Base-by-base conservation (phyloP, 2,329 filamentous ascomycete genomes). In the Diaporthe caulivora region DNA sequence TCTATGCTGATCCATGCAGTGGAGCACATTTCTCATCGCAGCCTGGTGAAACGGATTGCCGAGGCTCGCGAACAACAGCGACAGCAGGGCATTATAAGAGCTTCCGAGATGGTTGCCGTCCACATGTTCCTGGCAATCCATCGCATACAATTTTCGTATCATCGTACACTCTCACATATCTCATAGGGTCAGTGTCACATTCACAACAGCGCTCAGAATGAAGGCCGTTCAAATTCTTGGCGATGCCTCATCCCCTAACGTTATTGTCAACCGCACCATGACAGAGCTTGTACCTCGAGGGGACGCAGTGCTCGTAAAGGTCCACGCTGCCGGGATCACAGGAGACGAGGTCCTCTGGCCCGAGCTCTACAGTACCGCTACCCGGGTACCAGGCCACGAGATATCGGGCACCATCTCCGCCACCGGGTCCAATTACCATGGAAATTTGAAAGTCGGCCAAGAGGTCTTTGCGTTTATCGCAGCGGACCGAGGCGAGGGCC, bases 271-370 rank as follows among this genome's bases (percentile, higher is more conserved):
- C 21, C 1, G 37, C 21, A 37, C 62, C 2, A 18, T 65, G 29
- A 15, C 13, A 3, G 37, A 65, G 17, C 62, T 44, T n/a, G 11
- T 4, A 8, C 62, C n/a, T 26, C 13, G n/a, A 7, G 17, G 37
- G 1, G 8, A 51, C 8, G 29, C 37, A 2, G 10, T 65, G 1
- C 62, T 65, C 21, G 13, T 65, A 44, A 18, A 26, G 37, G 62
- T 65, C 29, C 2, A 26, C 31, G 62, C 62, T 2, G 62, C 62
- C 8, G 62, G 62, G 0, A 37, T 65, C 15, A 65, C 62, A 6
- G 62, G 44, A 34, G 62, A 65, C n/a, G 62, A 65, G 29, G 31
- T 65, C 1, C 44, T 65, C 15, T 65, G 62, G 62, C 62, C 62
- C 21, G 62, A 65, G 15, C 21, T 65, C 4, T 65, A 65, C 29